These are phyloP conservation scores for Colletotrichum sp. DNA, from an alignment of 2,329 filamentous ascomycete genomes.

Conservation along the genomic window DNA sequence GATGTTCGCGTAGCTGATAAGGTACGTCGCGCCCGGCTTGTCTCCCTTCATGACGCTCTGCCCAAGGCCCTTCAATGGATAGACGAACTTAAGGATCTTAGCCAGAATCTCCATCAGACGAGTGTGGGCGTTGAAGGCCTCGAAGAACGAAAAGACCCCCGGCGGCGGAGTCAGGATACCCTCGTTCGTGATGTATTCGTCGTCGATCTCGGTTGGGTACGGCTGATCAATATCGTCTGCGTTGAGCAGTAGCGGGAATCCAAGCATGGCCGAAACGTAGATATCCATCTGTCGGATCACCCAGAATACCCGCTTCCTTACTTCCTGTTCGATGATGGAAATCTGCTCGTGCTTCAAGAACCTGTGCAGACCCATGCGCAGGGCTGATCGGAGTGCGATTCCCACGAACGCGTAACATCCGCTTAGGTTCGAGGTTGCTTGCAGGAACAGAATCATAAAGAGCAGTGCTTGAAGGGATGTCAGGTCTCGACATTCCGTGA, in stretches of 20 bases:
- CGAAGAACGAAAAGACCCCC: constrained; percentile 63
- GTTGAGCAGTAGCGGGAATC: constrained; percentile 68
- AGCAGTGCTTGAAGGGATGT: constrained; percentile 76
- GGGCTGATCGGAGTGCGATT: constrained; percentile 76
- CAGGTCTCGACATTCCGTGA: constrained; percentile 75
- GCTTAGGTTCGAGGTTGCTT: constrained; percentile 79
- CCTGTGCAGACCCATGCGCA: constrained; percentile 80
- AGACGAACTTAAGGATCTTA: constrained; percentile 70
- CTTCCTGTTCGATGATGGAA: constrained; percentile 67
- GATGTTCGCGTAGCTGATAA: constrained; percentile 68
- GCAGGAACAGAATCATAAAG: constrained; percentile 82
- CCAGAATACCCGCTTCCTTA: constrained; percentile 70
- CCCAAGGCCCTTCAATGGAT: constrained; percentile 65
- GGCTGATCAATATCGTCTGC: constrained; percentile 72
- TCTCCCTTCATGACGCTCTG: constrained; percentile 48
- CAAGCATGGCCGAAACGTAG: constrained; percentile 71
- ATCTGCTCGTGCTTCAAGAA: constrained; percentile 69
- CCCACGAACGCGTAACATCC: constrained; percentile 83
- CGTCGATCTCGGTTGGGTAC: constrained; percentile 68
- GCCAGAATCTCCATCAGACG: constrained; percentile 67
- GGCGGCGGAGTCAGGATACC: constrained; percentile 60
- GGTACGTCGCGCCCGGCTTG: constrained; percentile 56
- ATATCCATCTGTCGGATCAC: constrained; percentile 74
- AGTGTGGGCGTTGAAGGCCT: constrained; percentile 71
- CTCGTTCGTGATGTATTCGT: constrained; percentile 68